These are phyloP conservation scores for Porogramme epimiltina DNA, from an alignment of 1,284 basidiomycete genomes.

Conservation along the genomic window DNA sequence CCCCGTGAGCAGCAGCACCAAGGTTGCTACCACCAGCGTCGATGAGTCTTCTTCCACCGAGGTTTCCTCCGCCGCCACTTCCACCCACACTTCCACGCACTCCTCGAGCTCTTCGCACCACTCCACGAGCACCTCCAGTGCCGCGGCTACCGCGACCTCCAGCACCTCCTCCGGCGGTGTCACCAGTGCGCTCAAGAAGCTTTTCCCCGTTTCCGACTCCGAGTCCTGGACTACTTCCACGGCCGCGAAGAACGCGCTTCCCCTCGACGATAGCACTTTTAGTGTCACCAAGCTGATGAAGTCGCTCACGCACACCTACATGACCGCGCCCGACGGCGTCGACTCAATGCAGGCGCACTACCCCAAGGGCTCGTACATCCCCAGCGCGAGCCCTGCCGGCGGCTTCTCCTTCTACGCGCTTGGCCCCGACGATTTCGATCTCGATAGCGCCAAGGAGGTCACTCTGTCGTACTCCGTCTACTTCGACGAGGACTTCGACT, in stretches of 20 bases:
- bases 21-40: constrained; percentile 6
- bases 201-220: constrained; percentile 45
- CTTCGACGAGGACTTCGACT: constrained; percentile 56
- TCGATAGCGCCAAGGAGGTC: constrained; percentile 48
- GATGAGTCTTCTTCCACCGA: not conserved
- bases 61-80: not conserved
- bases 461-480: constrained; percentile 61
- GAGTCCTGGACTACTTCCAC: constrained; percentile 45
- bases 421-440: constrained; percentile 42
- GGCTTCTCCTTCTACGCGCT: constrained; percentile 66
- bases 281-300: constrained; percentile 39
- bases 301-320: constrained; percentile 42
- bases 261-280: constrained; percentile 47
- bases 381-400: constrained; percentile 52
- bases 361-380: constrained; percentile 59
- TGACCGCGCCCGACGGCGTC: constrained; percentile 49
- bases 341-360: constrained; percentile 54
- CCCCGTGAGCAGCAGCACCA: not conserved
- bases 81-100: constrained; percentile 10
- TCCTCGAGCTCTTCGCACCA: constrained; percentile 1
- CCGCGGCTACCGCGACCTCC: constrained; percentile 1
- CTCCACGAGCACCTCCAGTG: not conserved
- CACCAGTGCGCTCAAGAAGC: constrained; percentile 27
- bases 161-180: not conserved
- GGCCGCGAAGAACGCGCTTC: constrained; percentile 33